A percentile compares a stretch with the other conserved stretches of the same genome.
phyloP scores from a whole-genome alignment of 768 basidiomycete species.

The Rhizopogon roseolus region DNA sequence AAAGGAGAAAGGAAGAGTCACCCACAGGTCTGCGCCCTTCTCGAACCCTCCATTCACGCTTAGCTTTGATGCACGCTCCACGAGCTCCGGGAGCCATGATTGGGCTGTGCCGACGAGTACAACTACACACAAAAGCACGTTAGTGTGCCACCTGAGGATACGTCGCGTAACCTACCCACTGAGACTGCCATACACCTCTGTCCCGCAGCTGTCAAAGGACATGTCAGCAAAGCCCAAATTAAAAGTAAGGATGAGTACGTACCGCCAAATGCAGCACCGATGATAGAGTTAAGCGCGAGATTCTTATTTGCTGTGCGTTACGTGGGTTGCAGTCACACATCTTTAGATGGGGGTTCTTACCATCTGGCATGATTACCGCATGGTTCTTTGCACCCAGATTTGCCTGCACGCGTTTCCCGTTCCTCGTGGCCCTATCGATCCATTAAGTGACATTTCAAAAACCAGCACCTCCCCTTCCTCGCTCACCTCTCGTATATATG shows the following conservation, averaged over 20 bases:
- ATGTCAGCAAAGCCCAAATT: conserved; percentile 14
- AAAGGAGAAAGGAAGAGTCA: not conserved
- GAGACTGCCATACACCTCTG: conserved; percentile 98
- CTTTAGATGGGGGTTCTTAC: conserved; percentile 34
- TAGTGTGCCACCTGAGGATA: not conserved
- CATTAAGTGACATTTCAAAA: conserved; percentile 3
- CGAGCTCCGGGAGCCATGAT: conserved; percentile 82
- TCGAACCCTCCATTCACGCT: conserved; percentile 92
- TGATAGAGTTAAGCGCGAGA: conserved; percentile 83
- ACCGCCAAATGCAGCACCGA: conserved; percentile 94
- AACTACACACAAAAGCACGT: conserved; percentile 29
- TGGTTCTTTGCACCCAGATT: conserved; percentile 98
- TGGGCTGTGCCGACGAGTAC: conserved; percentile 77
- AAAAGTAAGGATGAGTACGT: conserved; percentile 17
- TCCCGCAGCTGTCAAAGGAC: conserved; percentile 64
- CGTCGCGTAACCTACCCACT: conserved; percentile 51
- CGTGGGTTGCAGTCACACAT: not conserved
- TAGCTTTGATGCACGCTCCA: conserved; percentile 75
- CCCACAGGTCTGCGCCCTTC: conserved; percentile 72
- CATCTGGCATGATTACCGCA: conserved; percentile 89
- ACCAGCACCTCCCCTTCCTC: conserved; percentile 1
- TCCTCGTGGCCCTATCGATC: conserved; percentile 60
- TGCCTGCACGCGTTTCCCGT: conserved; percentile 87
- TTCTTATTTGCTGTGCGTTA: conserved; percentile 76
- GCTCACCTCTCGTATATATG: conserved; percentile 86